phyloP scores from a whole-genome alignment of 192 early-diverging fungal genomes.

The Coemansia pectinata region DNA sequence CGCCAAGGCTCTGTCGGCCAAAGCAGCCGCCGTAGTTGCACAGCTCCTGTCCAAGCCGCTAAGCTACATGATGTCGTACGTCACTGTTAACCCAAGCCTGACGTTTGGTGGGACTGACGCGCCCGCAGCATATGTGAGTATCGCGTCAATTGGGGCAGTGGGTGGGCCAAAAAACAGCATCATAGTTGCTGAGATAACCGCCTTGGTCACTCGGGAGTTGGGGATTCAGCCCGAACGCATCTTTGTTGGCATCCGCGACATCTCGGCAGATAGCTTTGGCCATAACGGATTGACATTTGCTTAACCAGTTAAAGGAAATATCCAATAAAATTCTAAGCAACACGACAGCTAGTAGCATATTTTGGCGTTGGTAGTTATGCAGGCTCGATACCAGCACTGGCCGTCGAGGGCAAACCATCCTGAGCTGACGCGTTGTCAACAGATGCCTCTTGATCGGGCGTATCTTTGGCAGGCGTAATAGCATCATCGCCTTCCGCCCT shows the following conservation, averaged over 20 bases:
- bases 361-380: not conserved
- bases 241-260: constrained; percentile 21
- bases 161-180: constrained; percentile 15
- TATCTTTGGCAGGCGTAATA: not conserved
- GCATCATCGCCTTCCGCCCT: constrained; percentile 1
- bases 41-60: constrained; percentile 38
- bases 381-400: not conserved
- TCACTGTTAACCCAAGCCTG: constrained; percentile 17
- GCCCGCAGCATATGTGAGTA: constrained; percentile 20
- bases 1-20: constrained; percentile 19
- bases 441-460: not conserved
- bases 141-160: constrained; percentile 25
- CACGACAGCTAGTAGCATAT: too few species aligned
- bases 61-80: constrained; percentile 17
- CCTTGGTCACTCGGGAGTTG: constrained; percentile 15
- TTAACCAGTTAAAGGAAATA: not conserved
- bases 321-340: too few species aligned
- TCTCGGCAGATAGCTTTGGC: constrained; percentile 7
- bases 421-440: not conserved
- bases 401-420: not conserved
- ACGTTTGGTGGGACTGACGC: constrained; percentile 22
- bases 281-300: constrained; percentile 15
- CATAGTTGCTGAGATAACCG: constrained; percentile 23
- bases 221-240: constrained; percentile 12
- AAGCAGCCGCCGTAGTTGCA: constrained; percentile 10